Evolutionary conservation across 768 basidiomycete species (phyloP).

Genomic region (Tricholoma furcatifolium): DNA sequence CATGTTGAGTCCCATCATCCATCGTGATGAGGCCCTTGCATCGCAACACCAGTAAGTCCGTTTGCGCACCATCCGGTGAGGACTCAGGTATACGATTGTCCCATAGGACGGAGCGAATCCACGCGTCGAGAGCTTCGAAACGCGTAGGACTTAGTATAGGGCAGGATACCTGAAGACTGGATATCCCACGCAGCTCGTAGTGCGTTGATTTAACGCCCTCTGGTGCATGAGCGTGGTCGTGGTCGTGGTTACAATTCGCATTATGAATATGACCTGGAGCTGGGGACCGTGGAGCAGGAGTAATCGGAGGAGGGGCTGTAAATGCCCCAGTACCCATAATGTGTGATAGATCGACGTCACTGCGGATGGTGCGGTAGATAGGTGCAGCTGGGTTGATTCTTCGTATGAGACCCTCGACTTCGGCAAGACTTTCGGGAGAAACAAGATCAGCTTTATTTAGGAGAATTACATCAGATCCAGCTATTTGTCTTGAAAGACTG

Average conservation of each 20-base stretch:
- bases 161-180: conserved; percentile 71
- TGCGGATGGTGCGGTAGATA: conserved; percentile 68
- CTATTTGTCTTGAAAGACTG: conserved; percentile 70
- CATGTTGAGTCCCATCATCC: conserved; percentile 54
- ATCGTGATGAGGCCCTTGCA: conserved; percentile 82
- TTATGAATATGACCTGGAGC: conserved; percentile 22
- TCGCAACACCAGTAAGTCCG: conserved; percentile 63
- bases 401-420: conserved; percentile 63
- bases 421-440: conserved; percentile 36
- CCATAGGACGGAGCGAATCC: conserved; percentile 86
- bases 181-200: conserved; percentile 79
- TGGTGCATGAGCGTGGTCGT: conserved; percentile 24
- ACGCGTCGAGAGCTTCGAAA: conserved; percentile 63
- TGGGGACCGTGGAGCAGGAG: conserved; percentile 18
- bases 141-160: conserved; percentile 53
- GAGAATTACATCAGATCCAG: conserved; percentile 86
- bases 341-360: conserved; percentile 67
- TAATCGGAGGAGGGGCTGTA: conserved; percentile 42
- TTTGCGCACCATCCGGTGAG: conserved; percentile 15
- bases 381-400: conserved; percentile 78
- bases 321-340: conserved; percentile 87
- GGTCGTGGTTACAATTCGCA: conserved; percentile 21
- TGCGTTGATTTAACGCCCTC: conserved; percentile 41
- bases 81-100: conserved; percentile 52
- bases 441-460: conserved; percentile 91